These are phyloP conservation scores for Blastomyces gilchristii DNA, from an alignment of 2,329 filamentous ascomycete genomes.

Conservation along the genomic window DNA sequence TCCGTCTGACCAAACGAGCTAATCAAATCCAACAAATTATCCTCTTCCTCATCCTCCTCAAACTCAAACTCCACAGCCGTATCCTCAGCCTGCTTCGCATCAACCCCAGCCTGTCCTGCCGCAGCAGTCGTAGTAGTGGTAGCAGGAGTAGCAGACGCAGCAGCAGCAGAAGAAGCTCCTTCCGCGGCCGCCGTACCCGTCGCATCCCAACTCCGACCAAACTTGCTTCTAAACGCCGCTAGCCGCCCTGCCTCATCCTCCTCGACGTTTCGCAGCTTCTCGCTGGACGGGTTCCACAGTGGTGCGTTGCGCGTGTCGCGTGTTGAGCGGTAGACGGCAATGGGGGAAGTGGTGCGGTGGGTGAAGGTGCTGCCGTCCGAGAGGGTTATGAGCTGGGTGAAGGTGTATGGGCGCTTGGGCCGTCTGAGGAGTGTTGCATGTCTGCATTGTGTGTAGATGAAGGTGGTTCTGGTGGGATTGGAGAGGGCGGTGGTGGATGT, in stretches of 20 bases:
- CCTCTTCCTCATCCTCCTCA: slow-evolving; percentile 40
- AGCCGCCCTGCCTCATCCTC: slow-evolving; percentile 88
- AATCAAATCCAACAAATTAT: slow-evolving; percentile 50
- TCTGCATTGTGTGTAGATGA: slow-evolving; percentile 53
- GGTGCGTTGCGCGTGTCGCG: slow-evolving; percentile 87
- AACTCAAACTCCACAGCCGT: slow-evolving; percentile 20
- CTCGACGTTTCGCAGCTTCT: slow-evolving; percentile 76
- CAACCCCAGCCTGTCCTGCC: slow-evolving; percentile 32
- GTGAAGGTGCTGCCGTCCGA: slow-evolving; percentile 75
- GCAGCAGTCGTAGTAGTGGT: slow-evolving; percentile 18
- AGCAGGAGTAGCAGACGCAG: slow-evolving; percentile 18
- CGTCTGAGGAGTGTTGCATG: slow-evolving; percentile 77
- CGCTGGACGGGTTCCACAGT: slow-evolving; percentile 80
- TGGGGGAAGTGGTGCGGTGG: slow-evolving; percentile 41
- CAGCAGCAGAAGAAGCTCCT: slow-evolving; percentile 16
- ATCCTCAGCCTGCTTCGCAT: slow-evolving; percentile 6
- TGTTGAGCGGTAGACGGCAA: slow-evolving; percentile 49
- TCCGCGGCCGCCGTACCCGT: slow-evolving; percentile 29
- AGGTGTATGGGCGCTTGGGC: slow-evolving; percentile 86
- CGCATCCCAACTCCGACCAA: slow-evolving; percentile 74
- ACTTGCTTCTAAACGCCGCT: slow-evolving; percentile 73
- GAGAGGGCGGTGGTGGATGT: slow-evolving; percentile 3
- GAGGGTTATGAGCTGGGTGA: slow-evolving; percentile 91
- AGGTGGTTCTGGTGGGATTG: slow-evolving; percentile 27
- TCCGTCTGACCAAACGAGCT: slow-evolving; percentile 40